Percentiles rank a stretch among this genome's conserved stretches.
phyloP scores from a whole-genome alignment of 2,329 filamentous ascomycete genomes.

The Xylariaceae sp. region DNA sequence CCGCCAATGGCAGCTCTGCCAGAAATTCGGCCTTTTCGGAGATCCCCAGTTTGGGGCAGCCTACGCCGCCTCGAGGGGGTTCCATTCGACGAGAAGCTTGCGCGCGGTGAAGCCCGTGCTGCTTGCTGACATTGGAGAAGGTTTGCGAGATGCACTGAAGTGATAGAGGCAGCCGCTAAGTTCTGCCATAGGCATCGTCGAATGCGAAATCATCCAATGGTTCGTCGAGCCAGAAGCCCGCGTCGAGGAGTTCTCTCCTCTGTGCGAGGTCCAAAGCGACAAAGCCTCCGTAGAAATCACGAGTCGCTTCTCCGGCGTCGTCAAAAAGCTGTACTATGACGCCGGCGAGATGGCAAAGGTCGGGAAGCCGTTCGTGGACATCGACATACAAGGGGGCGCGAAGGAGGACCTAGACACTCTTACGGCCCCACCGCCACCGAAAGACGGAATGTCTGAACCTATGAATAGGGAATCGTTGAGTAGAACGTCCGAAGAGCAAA shows the following conservation, averaged over 20 bases:
- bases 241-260: slow-evolving; percentile 94
- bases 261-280: slow-evolving; percentile 97
- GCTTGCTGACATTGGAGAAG: slow-evolving; percentile 80
- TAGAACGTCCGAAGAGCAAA: slow-evolving; percentile 10
- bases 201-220: slow-evolving; percentile 99
- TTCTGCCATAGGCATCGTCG: slow-evolving; percentile 78
- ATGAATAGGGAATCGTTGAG: slow-evolving; percentile 16
- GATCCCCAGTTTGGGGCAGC: slow-evolving; percentile 21
- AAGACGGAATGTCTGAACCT: slow-evolving; percentile 19
- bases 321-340: slow-evolving; percentile 94
- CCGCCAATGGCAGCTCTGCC: slow-evolving; percentile 43
- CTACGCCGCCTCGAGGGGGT: slow-evolving; percentile 31
- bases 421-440: slow-evolving; percentile 26
- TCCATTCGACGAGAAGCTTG: slow-evolving; percentile 42
- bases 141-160: too few species aligned
- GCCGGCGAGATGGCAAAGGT: slow-evolving; percentile 94
- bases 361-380: slow-evolving; percentile 88
- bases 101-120: slow-evolving; percentile 69
- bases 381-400: slow-evolving; percentile 78
- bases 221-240: slow-evolving; percentile 93
- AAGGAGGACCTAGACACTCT: slow-evolving; percentile 46
- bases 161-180: too few species aligned
- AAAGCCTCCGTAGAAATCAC: slow-evolving; percentile 91
- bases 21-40: slow-evolving; percentile 29
- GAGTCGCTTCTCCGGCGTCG: slow-evolving; percentile 86